Base-by-base conservation (phyloP, 768 basidiomycete genomes). In the Podaxis sp. region DNA sequence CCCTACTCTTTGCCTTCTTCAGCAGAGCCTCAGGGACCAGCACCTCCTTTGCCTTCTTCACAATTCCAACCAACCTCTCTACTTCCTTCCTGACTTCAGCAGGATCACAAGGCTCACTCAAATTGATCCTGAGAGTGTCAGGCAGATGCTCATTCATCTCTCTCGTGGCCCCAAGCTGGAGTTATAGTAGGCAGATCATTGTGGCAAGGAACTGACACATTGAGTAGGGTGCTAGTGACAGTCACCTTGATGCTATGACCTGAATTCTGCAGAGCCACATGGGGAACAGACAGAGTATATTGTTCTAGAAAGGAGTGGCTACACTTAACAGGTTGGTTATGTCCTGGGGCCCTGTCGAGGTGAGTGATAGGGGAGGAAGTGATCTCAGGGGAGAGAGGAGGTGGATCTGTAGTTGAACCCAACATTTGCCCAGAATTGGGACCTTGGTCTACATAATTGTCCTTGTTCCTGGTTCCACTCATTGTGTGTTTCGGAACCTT, bases 171-270 rank as follows among this genome's bases (percentile, higher is more conserved):
- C 63, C 84, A 76, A 1, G 71, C 50, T 44, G 82, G 83, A 3
- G 81, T 67, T 89, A 91, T 90, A 0, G 82, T 79, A 58, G 89
- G 68, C 46, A 90, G 80, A 66, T 91, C 88, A 63, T 89, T 87
- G 69, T 91, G 88, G 72, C 88, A 89, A 73, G 87, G 87, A 74
- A 90, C 90, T 0, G 88, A 89, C 12, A 82, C 75, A 24, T 71
- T 72, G 46, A 80, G 76, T 12, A 91, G 77, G 5, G 88, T 79
- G 0, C 86, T 89, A 70, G 90, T 84, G 41, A 90, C 78, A 41
- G 90, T 75, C 10, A 83, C 85, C 54, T 82, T 80, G 2, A 81
- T 73, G 15, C 72, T 68, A 30, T 82, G 80, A 60, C 87, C 84
- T 61, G 84, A 83, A 60, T 84, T 84, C 68, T 89, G 87, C 12